Evolutionary conservation across 371 early-diverging fungal species (phyloP), one percentile per base, ranked within the genome.

Genomic region (Sporodiniella umbellata): DNA sequence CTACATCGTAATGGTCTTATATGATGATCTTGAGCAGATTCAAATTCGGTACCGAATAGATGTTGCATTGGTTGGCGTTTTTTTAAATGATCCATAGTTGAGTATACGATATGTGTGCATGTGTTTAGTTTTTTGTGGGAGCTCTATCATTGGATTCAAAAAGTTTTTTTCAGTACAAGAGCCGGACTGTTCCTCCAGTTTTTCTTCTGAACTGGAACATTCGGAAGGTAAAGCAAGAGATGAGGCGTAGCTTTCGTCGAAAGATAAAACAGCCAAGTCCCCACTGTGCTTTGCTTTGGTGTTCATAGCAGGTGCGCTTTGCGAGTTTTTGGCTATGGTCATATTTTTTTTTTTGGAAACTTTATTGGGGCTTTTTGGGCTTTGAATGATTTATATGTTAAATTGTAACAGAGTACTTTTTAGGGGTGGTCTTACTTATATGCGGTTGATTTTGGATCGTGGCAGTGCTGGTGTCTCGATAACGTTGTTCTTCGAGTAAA

Each of bases 401-500:
- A 28, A n/a, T n/a, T 28, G 10, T 28, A 28, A 28, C 30, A 7
- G 30, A 28, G 30, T 28, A 10, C 10, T 28, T 10, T 7, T 7
- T 7, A 7, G 10, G 30, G 10, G 30, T 7, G 30, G 30, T 28
- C 30, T 61, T 61, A 61, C 62, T 43, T 53, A 45, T 47, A 56
- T 25, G 64, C 33, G 23, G 60, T 60, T 55, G 56, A 64, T 45
- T 61, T 53, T n/a, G 65, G 62, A 54, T 72, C 72, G 53, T 75
- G 75, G 43, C 69, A 77, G 19, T 79, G 68, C 51, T 79, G 78
- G 53, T 87, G 88, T 58, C 81, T 78, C 14, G 83, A 81, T 24
- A 87, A 55, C 3, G 83, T 86, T 0, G 84, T 85, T 72, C 84
- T 84, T 44, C 87, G 79, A 49, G 80, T 80, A 53, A 81, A 84